Percentiles rank a stretch among this genome's conserved stretches.
phyloP scores from a whole-genome alignment of 176 grass and related monocot genomes.

The Triticum aestivum region IWGSC_CS_RefSeq_v2.1 NC_057813.1:621124905-621125404 shows the following conservation, averaged over 20 bases:
- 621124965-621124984: too few relatives aligned
- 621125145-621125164: not conserved
- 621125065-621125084: too few relatives aligned
- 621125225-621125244: conserved; percentile 88
- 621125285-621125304: conserved; percentile 18
- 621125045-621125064: not conserved
- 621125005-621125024: too few relatives aligned
- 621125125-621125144: not conserved
- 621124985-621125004: too few relatives aligned
- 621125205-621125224: conserved; percentile 59
- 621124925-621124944: not conserved
- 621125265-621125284: conserved; percentile 47
- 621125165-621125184: conserved; percentile 82
- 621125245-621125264: conserved; percentile 68
- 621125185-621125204: conserved; percentile 34
- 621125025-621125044: too few relatives aligned
- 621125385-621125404: conserved; percentile 37
- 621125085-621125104: not conserved
- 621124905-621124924: not conserved
- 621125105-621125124: too few relatives aligned
- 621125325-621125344: conserved; percentile 56
- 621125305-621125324: conserved; percentile 35
- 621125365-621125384: conserved; percentile 53
- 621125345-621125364: conserved; percentile 35
- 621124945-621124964: not conserved